phyloP scores from a whole-genome alignment of 345 rosid species.

The Brassica nigra region DNA sequence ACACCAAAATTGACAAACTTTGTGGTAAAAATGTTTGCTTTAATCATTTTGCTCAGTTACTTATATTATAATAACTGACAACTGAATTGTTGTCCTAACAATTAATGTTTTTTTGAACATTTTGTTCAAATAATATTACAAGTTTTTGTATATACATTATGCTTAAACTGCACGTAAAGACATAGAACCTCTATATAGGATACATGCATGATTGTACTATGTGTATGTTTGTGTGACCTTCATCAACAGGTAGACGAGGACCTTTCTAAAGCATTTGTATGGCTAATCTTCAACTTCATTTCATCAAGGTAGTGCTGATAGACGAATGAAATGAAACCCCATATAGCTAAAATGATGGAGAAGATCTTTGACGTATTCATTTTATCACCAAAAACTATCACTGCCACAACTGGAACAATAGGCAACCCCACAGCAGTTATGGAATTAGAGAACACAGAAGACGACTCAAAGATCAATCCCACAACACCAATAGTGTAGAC shows the following conservation, averaged over 20 bases:
- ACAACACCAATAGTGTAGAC: conserved; percentile 46
- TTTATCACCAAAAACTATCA: conserved; percentile 51
- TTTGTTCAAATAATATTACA: no score
- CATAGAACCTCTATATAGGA: background rate
- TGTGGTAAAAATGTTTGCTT: background rate
- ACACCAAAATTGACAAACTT: background rate
- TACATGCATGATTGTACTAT: conserved; percentile 1
- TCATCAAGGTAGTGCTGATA: conserved; percentile 67
- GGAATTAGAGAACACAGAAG: conserved; percentile 59
- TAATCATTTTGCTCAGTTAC: background rate
- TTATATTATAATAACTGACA: background rate
- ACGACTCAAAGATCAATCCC: conserved; percentile 62
- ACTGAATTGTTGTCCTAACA: background rate
- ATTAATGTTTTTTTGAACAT: no score
- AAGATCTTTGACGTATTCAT: conserved; percentile 57
- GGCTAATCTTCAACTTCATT: conserved; percentile 11
- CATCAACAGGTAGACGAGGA: conserved; percentile 19
- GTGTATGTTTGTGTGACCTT: conserved; percentile 15
- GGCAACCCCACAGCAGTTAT: conserved; percentile 54
- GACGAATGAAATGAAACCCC: conserved; percentile 59
- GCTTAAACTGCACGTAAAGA: background rate
- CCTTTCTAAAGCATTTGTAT: conserved; percentile 13
- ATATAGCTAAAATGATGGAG: conserved; percentile 56
- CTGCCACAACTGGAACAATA: conserved; percentile 58
- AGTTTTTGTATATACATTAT: no score